A percentile compares a stretch with the other conserved stretches of the same genome.
Conservation (phyloP, 768 basidiomycete genomes). For the Auricularia auricula-judae region DNA sequence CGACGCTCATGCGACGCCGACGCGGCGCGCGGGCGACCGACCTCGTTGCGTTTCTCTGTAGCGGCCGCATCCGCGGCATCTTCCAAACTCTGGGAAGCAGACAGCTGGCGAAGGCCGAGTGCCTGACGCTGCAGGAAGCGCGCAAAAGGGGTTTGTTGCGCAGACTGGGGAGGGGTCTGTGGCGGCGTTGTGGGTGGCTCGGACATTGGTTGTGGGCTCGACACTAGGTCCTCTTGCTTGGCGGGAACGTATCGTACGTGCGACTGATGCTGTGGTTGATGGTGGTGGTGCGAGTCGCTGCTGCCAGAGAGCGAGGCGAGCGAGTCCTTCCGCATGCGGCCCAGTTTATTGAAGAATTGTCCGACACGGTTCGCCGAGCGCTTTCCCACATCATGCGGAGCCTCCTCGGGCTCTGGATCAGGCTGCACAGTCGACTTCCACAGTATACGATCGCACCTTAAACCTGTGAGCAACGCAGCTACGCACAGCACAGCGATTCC, state of each 20-base stretch:
- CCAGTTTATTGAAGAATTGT: constrained; percentile 32
- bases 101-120: not conserved
- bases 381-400: constrained; percentile 20
- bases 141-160: not conserved
- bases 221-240: not conserved
- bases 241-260: not conserved
- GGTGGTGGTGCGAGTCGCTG: not conserved
- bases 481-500: not conserved
- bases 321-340: constrained; percentile 6
- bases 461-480: not conserved
- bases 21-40: not conserved
- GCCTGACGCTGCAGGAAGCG: not conserved
- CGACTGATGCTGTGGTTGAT: not conserved
- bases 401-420: constrained; percentile 29
- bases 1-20: not conserved
- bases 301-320: not conserved
- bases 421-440: constrained; percentile 64
- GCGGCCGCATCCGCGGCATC: not conserved
- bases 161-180: not conserved
- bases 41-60: not conserved
- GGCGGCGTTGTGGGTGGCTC: not conserved
- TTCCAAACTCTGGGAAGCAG: not conserved
- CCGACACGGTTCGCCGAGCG: constrained; percentile 34
- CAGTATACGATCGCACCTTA: constrained; percentile 75
- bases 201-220: not conserved